Evolutionary conservation across 1,284 basidiomycete genomes (phyloP), one percentile per base, ranked within the genome.

Genomic region (Ganoderma meredithae): DNA sequence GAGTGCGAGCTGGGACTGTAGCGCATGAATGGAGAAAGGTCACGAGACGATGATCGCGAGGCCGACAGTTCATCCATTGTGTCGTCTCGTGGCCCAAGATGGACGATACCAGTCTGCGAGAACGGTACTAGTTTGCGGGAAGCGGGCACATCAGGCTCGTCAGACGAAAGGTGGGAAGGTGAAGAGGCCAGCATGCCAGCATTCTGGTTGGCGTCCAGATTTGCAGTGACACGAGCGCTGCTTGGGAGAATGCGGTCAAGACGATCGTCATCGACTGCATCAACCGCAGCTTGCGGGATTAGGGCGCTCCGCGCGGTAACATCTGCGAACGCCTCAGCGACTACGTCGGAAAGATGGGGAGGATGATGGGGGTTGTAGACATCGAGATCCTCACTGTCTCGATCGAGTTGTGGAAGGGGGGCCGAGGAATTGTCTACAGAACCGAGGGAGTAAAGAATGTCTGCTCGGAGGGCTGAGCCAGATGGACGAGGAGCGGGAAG

Each of bases 71-170:
- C 69, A 7, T 71, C 71, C 25, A 67, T 59, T 13, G 27, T 33
- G 22, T 74, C 74, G 17, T 74, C 60, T 56, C 76, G 12, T 19
- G 86, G 84, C 1, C 82, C 80, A 4, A 88, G 81, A 76, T 86
- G 86, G 3, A 88, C 86, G 62, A 88, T 78, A 10, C 84, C 85
- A 40, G 80, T 80, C 67, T 85, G 82, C 19, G 85, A 84, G 49
- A 83, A 81, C 73, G 53, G 27, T n/a, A 19, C 3, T 17, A 33
- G 31, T 17, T 19, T 15, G 12, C 19, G 27, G 17, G 27, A 27
- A 22, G 13, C 53, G 13, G 31, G 53, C 17, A 55, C 33, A 33
- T 27, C 17, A 10, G 53, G 19, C 53, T 33, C 53, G 33, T 3
- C 53, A 12, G 53, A 19, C 25, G 6, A 33, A 13, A 55, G 6